These are phyloP conservation scores for Trichosporon asahii DNA, from an alignment of 1,284 basidiomycete species.

Conservation along the genomic window DNA sequence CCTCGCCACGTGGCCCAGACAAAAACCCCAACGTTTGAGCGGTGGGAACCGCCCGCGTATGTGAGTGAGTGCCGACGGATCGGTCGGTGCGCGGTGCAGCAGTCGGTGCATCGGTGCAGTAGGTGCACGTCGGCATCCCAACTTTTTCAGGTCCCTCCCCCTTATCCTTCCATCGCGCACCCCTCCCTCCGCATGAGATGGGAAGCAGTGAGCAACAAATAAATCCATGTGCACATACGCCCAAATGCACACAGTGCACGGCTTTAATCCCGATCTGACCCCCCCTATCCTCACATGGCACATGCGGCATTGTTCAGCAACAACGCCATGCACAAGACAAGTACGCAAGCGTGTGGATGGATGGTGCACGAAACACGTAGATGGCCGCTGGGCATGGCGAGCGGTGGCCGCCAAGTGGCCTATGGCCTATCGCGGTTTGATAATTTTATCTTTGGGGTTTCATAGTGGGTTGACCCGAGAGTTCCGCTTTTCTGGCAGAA, in stretches of 20 bases:
- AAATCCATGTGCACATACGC: not conserved
- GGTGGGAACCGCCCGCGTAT: not conserved
- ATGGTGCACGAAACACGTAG: not conserved
- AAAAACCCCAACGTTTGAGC: constrained; percentile 5
- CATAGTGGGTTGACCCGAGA: not conserved
- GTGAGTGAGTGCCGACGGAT: not conserved
- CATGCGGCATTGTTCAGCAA: not conserved
- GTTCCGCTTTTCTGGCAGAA: not conserved
- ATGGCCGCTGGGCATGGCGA: not conserved
- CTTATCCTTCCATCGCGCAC: not conserved
- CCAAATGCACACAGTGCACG: not conserved
- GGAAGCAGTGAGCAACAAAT: no score
- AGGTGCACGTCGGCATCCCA: not conserved
- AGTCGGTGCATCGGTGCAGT: not conserved
- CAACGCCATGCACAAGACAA: not conserved
- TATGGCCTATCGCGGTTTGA: not conserved
- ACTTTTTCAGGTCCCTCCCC: not conserved
- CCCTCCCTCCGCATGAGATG: not conserved
- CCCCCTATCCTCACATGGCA: not conserved
- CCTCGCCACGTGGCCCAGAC: not conserved
- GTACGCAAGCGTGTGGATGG: not conserved
- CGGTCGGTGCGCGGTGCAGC: not conserved
- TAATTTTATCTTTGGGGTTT: constrained; percentile 5
- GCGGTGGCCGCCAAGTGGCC: no score
- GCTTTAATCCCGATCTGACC: not conserved